Evolutionary conservation across 495 filamentous ascomycete species (phyloP), one percentile per base, ranked within the genome.

Genomic region (Talaromyces nanjingensis): DNA sequence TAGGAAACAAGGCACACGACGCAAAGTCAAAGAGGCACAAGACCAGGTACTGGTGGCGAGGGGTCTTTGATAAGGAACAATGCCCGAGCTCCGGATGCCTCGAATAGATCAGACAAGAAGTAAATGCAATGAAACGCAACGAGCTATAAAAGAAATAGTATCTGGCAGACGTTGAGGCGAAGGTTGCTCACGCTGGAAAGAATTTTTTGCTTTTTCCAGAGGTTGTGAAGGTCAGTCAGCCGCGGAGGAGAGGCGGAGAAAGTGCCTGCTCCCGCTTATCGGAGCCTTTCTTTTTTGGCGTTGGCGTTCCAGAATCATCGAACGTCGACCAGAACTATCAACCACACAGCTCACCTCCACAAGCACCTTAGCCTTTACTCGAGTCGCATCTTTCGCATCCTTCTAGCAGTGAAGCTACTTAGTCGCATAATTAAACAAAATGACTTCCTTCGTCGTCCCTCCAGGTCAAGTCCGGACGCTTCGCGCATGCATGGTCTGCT

Each of bases 401-500:
- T 18, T 20, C 47, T 8, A 53, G n/a, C 9, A 27, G 27, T 27
- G 27, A 27, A 27, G 27, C 27, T 27, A 5, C 27, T 27, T 27
- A 27, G 27, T 27, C 27, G 27, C 27, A 27, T 27, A 27, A 27
- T 2, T 2, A 27, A 27, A 22, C 14, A 62, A 11, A 33, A 62
- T 62, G 60, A 62, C 60, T 12, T 74, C 78, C 62, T 81, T 75
- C 66, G 88, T 83, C 72, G 87, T 89, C 64, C 76, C 88, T 16
- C 82, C 88, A 11, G 78, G 77, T 69, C 89, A 91, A 72, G 75
- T 79, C 77, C 90, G 92, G 75, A 86, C 90, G 67, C 84, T 96
- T 53, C 92, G 94, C 69, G 94, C 94, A 64, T 98, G 94, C 81
- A 97, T 98, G 94, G 91, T 97, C 65, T 98, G 94, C 84, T 90